Evolutionary conservation across 2,329 filamentous ascomycete species (phyloP).

Genomic region (Colletotrichum graminicola): DNA sequence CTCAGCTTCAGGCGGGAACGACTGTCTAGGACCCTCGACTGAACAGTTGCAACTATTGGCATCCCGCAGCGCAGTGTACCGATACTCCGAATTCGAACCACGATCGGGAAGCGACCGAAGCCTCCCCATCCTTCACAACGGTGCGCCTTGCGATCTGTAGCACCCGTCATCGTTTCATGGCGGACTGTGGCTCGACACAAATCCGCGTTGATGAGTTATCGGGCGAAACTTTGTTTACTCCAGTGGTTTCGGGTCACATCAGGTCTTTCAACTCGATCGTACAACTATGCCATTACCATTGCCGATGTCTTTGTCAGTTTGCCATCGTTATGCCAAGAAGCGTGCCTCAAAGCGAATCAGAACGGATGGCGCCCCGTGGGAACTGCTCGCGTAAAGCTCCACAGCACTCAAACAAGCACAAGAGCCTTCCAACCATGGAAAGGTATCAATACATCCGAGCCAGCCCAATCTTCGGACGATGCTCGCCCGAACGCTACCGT

Average conservation of each 20-base stretch:
- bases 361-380: neutral
- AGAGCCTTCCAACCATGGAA: neutral
- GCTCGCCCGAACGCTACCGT: neutral
- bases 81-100: neutral
- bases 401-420: neutral
- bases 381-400: neutral
- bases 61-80: neutral
- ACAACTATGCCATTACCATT: neutral
- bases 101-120: slow-evolving; percentile 3
- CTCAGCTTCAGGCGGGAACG: slow-evolving; percentile 35
- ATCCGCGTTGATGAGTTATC: neutral
- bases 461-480: slow-evolving; percentile 1
- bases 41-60: slow-evolving; percentile 2
- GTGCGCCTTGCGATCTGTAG: neutral
- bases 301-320: slow-evolving; percentile 12
- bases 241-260: neutral
- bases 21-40: slow-evolving; percentile 4
- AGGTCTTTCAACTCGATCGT: neutral
- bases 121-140: neutral
- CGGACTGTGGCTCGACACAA: neutral
- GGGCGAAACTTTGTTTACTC: neutral
- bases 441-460: slow-evolving; percentile 17
- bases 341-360: neutral
- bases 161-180: neutral
- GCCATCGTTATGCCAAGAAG: neutral